Conservation (phyloP, 176 grass and related monocot genomes). For the Melocanna baccifera region DNA sequence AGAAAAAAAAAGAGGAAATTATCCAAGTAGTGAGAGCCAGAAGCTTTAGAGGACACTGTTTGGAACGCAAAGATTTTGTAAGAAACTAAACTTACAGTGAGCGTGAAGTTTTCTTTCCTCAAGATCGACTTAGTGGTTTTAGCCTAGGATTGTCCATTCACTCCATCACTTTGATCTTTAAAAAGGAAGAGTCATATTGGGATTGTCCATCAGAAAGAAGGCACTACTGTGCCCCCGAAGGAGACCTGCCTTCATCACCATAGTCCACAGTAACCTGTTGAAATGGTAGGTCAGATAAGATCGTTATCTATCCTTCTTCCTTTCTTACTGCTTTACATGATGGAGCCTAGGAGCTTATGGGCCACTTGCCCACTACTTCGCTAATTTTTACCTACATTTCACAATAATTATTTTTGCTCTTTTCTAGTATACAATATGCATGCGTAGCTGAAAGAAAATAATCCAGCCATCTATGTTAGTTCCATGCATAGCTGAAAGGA, state of each 20-base stretch:
- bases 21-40: too few relatives aligned
- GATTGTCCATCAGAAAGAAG: not conserved
- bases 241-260: not conserved
- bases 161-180: not conserved
- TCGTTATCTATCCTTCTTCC: not conserved
- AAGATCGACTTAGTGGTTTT: not conserved
- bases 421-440: not conserved
- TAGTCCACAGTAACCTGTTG: not conserved
- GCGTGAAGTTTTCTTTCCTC: not conserved
- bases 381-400: not conserved
- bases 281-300: not conserved
- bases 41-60: not conserved
- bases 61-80: not conserved
- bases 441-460: not conserved
- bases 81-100: not conserved
- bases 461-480: too few relatives aligned
- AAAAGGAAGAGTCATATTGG: not conserved
- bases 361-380: not conserved
- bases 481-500: too few relatives aligned
- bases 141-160: not conserved
- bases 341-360: not conserved
- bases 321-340: not conserved
- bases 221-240: not conserved
- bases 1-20: too few relatives aligned
- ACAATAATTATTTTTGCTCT: not conserved